Base-by-base conservation (phyloP, 202 grass and related monocot genomes). In the Eragrostis tef region DNA sequence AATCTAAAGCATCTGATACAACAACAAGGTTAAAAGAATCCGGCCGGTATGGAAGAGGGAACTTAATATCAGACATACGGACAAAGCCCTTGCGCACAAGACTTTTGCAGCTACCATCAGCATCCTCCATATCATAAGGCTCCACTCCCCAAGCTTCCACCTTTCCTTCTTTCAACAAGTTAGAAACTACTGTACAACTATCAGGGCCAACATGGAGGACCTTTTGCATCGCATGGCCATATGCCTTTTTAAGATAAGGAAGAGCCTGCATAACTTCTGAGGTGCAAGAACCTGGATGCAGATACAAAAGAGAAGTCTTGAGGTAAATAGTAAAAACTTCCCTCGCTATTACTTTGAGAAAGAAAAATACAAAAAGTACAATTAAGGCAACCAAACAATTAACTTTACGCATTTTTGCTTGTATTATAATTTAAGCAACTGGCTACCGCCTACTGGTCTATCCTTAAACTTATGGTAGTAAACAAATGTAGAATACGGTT, bases 1-100 rank as follows among this genome's bases (percentile, higher is more conserved):
- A 99, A 88, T 96, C 96, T 71, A 99, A 83, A 46, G 96, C 90
- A 75, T 99, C 96, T 80, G 93, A 99, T 26, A 99, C 93, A 7
- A 99, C 77, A 73, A 99, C 96, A 83, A 99, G 92, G 75, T 86
- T 93, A 85, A 99, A 99, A 68, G 93, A 99, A 88, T 99, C 81
- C 83, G 83, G 80, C 25, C 89, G 89, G 89, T 95, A 99, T 31
- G 96, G 96, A 83, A 99, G 89, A 80, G 89, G 64, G 83, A 92
- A 99, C 80, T 99, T 99, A 25, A 99, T 91, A 79, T 99, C 96
- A 84, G 78, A 79, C 81, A 89, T 68, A 71, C 96, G 93, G 27
- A 99, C 90, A 85, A 95, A 99, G 43, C 93, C 90, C 80, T 95
- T 99, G 84, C 96, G 93, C 80, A 99, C 93, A 71, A 99, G 96